Conservation (phyloP, 495 filamentous ascomycete species). For the Penicillium soppii region DNA sequence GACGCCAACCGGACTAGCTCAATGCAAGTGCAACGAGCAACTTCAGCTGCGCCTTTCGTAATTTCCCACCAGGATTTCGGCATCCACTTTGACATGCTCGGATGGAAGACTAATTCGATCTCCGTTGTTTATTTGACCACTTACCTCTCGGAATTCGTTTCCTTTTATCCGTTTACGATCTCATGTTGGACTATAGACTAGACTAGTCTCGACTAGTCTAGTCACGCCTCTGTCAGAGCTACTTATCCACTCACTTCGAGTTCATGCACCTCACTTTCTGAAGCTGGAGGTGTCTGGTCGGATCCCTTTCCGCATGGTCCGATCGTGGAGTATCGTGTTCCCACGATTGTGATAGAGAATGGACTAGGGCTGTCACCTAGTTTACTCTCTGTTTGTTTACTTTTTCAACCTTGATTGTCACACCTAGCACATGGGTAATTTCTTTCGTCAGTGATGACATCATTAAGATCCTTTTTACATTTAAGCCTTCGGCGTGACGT, state of each 20-base stretch:
- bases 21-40: not conserved
- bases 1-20: not conserved
- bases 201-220: not conserved
- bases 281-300: not conserved
- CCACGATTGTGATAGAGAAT: slow-evolving; percentile 1
- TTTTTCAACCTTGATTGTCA: too few relatives aligned
- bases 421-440: too few relatives aligned
- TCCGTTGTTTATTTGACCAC: slow-evolving; percentile 1
- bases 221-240: not conserved
- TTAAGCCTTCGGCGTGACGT: too few relatives aligned
- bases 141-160: slow-evolving; percentile 3
- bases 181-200: too few relatives aligned
- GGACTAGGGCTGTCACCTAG: not conserved
- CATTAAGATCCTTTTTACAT: too few relatives aligned
- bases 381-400: slow-evolving; percentile 1
- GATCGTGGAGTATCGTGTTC: slow-evolving; percentile 3
- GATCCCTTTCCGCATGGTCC: slow-evolving; percentile 7
- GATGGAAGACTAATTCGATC: slow-evolving; percentile 3
- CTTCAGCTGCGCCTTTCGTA: slow-evolving; percentile 1
- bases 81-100: too few relatives aligned
- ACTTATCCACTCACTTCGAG: not conserved
- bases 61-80: too few relatives aligned
- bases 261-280: slow-evolving; percentile 7
- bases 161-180: not conserved
- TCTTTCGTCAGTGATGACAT: too few relatives aligned